Percentiles rank a stretch among this genome's conserved stretches.
phyloP scores from a whole-genome alignment of 306 rosid species.

The Trichosanthes truncata region DNA sequence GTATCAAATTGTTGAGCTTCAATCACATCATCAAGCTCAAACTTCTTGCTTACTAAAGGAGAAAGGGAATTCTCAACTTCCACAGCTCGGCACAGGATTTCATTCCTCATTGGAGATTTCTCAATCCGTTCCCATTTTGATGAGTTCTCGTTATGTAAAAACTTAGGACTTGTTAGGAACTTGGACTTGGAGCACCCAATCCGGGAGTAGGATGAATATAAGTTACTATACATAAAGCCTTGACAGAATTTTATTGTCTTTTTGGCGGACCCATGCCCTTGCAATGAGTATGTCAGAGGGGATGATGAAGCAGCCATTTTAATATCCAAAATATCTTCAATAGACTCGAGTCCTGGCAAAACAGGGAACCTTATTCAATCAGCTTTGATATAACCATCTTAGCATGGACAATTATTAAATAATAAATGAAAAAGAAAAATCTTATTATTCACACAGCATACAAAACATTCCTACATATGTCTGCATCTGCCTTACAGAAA shows the following conservation, averaged over 20 bases:
- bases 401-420: background rate
- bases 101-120: slow-evolving; percentile 13
- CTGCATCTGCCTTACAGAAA: background rate
- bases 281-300: slow-evolving; percentile 30
- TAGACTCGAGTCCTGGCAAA: background rate
- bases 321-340: background rate
- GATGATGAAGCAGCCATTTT: slow-evolving; percentile 56
- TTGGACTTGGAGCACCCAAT: slow-evolving; percentile 3
- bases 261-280: slow-evolving; percentile 25
- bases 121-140: slow-evolving; percentile 17
- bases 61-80: slow-evolving; percentile 33
- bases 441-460: background rate
- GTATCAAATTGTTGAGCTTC: slow-evolving; percentile 83
- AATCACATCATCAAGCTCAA: slow-evolving; percentile 71
- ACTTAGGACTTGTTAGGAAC: slow-evolving; percentile 10
- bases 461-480: background rate
- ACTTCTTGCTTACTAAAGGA: slow-evolving; percentile 37
- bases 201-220: slow-evolving; percentile 6
- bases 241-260: slow-evolving; percentile 16
- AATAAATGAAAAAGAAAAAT: background rate
- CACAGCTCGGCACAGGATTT: slow-evolving; percentile 25
- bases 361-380: background rate
- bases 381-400: background rate
- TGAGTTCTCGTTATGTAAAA: slow-evolving; percentile 15
- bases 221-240: slow-evolving; percentile 13